These are phyloP conservation scores for Fusarium nematophilum DNA, from an alignment of 2,329 filamentous ascomycete genomes.

Conservation along the genomic window DNA sequence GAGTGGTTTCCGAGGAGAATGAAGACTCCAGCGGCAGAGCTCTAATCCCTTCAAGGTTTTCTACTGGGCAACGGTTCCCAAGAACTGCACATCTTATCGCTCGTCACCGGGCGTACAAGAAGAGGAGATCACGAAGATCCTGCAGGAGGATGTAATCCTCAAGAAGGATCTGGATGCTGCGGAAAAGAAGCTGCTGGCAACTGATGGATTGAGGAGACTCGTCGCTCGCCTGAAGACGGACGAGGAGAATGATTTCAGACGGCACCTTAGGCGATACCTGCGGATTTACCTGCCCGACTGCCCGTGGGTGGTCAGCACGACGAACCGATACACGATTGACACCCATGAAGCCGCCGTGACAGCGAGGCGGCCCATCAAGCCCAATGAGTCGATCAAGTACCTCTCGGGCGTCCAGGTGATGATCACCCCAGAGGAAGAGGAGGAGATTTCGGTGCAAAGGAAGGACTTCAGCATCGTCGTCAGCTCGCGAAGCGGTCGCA, in stretches of 20 bases:
- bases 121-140: conserved; percentile 69
- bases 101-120: conserved; percentile 82
- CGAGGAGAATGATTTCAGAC: conserved; percentile 86
- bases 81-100: conserved; percentile 89
- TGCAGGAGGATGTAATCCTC: conserved; percentile 76
- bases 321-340: conserved; percentile 93
- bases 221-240: conserved; percentile 73
- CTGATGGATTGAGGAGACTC: conserved; percentile 81
- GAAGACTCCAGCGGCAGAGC: conserved; percentile 12
- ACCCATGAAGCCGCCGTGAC: conserved; percentile 90
- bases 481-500: conserved; percentile 89
- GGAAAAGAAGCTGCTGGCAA: conserved; percentile 76
- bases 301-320: conserved; percentile 90
- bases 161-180: conserved; percentile 77
- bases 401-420: conserved; percentile 90
- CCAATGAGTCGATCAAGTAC: conserved; percentile 90
- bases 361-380: conserved; percentile 81
- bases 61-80: conserved; percentile 96
- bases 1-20: conserved; percentile 54
- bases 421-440: conserved; percentile 92
- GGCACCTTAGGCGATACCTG: conserved; percentile 89
- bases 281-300: conserved; percentile 94
- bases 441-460: conserved; percentile 80
- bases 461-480: conserved; percentile 98
- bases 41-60: conserved; percentile 72